Evolutionary conservation across 345 rosid species (phyloP).

Genomic region (Corchorus capsularis): DNA sequence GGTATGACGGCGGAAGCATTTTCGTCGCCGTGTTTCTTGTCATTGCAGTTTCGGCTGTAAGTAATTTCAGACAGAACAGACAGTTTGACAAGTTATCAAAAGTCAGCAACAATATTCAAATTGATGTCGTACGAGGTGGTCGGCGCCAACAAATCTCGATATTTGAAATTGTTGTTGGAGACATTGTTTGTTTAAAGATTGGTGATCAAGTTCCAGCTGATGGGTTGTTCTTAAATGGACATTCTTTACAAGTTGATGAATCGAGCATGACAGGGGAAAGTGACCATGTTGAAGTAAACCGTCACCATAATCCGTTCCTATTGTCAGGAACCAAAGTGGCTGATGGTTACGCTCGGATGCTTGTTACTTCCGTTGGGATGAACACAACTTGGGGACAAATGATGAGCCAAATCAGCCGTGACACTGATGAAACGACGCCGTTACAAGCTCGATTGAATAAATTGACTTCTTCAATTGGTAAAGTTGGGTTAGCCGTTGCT

Average conservation of each 20-base stretch:
- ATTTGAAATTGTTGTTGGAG: constrained; percentile 70
- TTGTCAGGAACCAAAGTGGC: constrained; percentile 62
- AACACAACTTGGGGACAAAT: constrained; percentile 75
- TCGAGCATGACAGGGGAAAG: constrained; percentile 76
- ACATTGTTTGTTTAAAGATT: constrained; percentile 50
- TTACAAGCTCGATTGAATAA: constrained; percentile 64
- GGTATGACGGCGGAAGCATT: constrained; percentile 80
- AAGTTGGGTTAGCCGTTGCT: constrained; percentile 64
- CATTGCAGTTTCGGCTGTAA: constrained; percentile 52
- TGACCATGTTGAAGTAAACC: constrained; percentile 39
- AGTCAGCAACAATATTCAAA: constrained; percentile 51
- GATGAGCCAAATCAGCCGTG: constrained; percentile 61
- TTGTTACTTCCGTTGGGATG: constrained; percentile 70
- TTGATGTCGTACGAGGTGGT: constrained; percentile 54
- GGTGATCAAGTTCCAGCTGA: constrained; percentile 79
- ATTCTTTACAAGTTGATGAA: constrained; percentile 56
- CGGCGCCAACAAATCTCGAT: constrained; percentile 49
- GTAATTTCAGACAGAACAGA: constrained; percentile 50
- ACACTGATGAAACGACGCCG: constrained; percentile 58
- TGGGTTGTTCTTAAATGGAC: constrained; percentile 54
- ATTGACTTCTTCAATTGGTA: constrained; percentile 66
- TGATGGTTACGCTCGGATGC: constrained; percentile 61
- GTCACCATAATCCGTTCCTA: constrained; percentile 48
- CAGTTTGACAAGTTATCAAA: constrained; percentile 57
- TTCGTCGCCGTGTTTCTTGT: constrained; percentile 57